Conservation (phyloP, 1,284 basidiomycete genomes). For the Boletellus deceptivus region DNA sequence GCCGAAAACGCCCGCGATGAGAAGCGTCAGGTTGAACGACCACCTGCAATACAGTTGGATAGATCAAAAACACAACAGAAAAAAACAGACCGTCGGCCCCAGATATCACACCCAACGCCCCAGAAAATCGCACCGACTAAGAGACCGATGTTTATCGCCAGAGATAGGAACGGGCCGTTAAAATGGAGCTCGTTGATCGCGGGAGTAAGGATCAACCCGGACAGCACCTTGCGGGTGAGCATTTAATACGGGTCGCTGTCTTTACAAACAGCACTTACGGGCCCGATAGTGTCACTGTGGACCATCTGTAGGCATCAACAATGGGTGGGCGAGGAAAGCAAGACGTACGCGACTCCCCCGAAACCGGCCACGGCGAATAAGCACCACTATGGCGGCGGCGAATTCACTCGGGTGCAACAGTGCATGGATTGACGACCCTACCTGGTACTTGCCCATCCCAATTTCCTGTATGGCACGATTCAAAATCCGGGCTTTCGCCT, state of each 20-base stretch:
- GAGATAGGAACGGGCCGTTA: constrained; percentile 52
- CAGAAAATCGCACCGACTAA: constrained; percentile 64
- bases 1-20: constrained; percentile 69
- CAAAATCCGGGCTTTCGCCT: constrained; percentile 54
- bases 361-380: constrained; percentile 62
- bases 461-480: constrained; percentile 60
- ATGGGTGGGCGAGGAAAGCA: neutral
- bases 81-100: constrained; percentile 51
- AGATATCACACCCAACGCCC: constrained; percentile 62
- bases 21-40: constrained; percentile 72
- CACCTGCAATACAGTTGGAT: constrained; percentile 39
- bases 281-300: constrained; percentile 47
- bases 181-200: constrained; percentile 58
- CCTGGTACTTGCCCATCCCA: constrained; percentile 71
- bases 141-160: constrained; percentile 60
- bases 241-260: neutral
- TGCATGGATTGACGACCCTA: constrained; percentile 25
- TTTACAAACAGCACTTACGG: constrained; percentile 30
- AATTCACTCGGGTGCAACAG: neutral
- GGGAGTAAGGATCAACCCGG: constrained; percentile 55
- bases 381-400: constrained; percentile 41
- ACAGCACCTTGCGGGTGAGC: constrained; percentile 39
- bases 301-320: neutral
- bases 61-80: neutral
- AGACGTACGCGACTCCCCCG: constrained; percentile 66